Percentiles rank a stretch among this genome's conserved stretches.
Conservation (phyloP, 2,329 filamentous ascomycete genomes). For the Taxawa tesnikishii region DNA sequence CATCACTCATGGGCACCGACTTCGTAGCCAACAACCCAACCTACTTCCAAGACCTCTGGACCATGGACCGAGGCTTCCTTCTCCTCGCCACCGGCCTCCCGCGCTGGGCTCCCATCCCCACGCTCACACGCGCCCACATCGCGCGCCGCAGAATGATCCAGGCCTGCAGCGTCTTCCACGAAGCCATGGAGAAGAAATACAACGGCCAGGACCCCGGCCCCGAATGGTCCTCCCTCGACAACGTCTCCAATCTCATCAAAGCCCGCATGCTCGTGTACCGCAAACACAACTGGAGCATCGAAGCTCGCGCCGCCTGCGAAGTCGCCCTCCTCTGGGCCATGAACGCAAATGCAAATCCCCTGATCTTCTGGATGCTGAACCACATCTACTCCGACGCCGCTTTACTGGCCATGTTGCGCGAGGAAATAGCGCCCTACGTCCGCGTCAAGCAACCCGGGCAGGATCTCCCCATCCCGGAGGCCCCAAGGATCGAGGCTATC, state of each 20-base stretch:
- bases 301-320: slow-evolving; percentile 24
- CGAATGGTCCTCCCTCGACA: slow-evolving; percentile 20
- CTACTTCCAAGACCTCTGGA: slow-evolving; percentile 43
- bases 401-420: slow-evolving; percentile 19
- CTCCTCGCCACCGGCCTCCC: slow-evolving; percentile 43
- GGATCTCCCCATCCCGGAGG: slow-evolving; percentile 19
- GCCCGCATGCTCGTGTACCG: slow-evolving; percentile 18
- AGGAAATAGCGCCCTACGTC: slow-evolving; percentile 21
- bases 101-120: slow-evolving; percentile 41
- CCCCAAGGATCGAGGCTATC: slow-evolving; percentile 17
- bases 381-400: slow-evolving; percentile 20
- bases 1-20: slow-evolving; percentile 39
- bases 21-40: slow-evolving; percentile 40
- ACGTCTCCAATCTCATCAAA: slow-evolving; percentile 19
- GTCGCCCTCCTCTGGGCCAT: slow-evolving; percentile 43
- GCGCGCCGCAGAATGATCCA: slow-evolving; percentile 16
- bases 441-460: slow-evolving; percentile 16
- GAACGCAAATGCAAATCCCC: slow-evolving; percentile 38
- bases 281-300: slow-evolving; percentile 17
- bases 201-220: slow-evolving; percentile 17
- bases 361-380: slow-evolving; percentile 28
- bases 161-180: slow-evolving; percentile 15
- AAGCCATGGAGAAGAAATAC: slow-evolving; percentile 18
- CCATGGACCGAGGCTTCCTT: slow-evolving; percentile 41
- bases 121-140: slow-evolving; percentile 34